Percentiles rank a stretch among this genome's conserved stretches.
phyloP scores from a whole-genome alignment of 169 alveolate genomes.

The Cryptosporidium ryanae region DNA sequence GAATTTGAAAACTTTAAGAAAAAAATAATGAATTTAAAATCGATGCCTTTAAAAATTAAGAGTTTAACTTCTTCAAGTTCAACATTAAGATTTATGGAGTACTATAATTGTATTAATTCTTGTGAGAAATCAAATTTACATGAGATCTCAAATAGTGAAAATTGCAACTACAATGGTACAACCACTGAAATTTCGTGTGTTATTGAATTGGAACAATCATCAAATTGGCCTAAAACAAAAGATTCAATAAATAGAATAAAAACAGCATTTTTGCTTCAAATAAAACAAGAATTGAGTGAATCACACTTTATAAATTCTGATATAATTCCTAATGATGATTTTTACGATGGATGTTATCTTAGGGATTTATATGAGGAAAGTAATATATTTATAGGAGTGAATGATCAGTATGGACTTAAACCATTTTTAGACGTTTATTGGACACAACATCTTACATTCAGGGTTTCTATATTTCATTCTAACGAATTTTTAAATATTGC shows the following conservation, averaged over 20 bases:
- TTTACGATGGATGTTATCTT: background rate
- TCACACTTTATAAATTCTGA: slow-evolving; percentile 22
- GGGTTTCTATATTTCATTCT: slow-evolving; percentile 52
- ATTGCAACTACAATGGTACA: no score
- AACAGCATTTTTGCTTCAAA: slow-evolving; percentile 47
- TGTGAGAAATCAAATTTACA: background rate
- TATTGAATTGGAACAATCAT: slow-evolving; percentile 69
- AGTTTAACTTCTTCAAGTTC: slow-evolving; percentile 22
- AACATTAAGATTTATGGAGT: slow-evolving; percentile 43
- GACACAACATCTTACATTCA: slow-evolving; percentile 20
- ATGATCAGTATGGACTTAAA: background rate
- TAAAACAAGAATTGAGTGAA: slow-evolving; percentile 46
- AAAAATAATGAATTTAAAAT: slow-evolving; percentile 16
- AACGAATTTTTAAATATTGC: slow-evolving; percentile 23
- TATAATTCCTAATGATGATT: slow-evolving; percentile 42
- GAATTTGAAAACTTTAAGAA: slow-evolving; percentile 36
- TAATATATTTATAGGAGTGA: background rate
- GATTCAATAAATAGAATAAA: slow-evolving; percentile 44
- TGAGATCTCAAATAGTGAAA: background rate
- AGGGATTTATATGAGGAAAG: background rate
- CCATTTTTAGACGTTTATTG: slow-evolving; percentile 71
- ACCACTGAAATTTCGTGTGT: slow-evolving; percentile 31
- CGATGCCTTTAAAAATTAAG: slow-evolving; percentile 61
- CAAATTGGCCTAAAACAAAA: slow-evolving; percentile 60
- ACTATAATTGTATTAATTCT: background rate